These are phyloP conservation scores for Yamadazyma aaseri DNA, from an alignment of 1,139 yeast species.

Conservation along the genomic window DNA sequence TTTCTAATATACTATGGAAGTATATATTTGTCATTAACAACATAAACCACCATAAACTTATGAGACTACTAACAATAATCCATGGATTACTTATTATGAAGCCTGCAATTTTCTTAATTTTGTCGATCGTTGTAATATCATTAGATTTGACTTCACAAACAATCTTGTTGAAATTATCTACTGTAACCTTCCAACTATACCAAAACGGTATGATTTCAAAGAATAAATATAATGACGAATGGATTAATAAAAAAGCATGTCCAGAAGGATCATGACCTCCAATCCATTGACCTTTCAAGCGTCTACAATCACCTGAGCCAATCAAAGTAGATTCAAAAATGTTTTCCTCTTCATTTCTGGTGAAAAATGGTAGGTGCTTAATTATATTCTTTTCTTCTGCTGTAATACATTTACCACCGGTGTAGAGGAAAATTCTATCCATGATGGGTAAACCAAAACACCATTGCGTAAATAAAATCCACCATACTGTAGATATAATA, in stretches of 20 bases:
- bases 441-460: constrained; percentile 83
- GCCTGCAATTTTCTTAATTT: neutral
- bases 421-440: constrained; percentile 76
- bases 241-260: constrained; percentile 78
- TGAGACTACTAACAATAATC: constrained; percentile 40
- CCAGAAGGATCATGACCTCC: constrained; percentile 99
- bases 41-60: constrained; percentile 82
- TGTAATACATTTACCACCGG: constrained; percentile 78
- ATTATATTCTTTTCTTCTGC: constrained; percentile 10
- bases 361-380: constrained; percentile 8
- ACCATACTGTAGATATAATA: constrained; percentile 63
- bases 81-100: constrained; percentile 38
- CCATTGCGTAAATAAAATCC: constrained; percentile 88
- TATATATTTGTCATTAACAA: constrained; percentile 77
- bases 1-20: constrained; percentile 80
- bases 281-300: constrained; percentile 68
- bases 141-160: constrained; percentile 8
- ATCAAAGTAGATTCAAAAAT: constrained; percentile 22
- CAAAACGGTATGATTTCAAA: constrained; percentile 58
- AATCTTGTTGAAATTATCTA: constrained; percentile 4
- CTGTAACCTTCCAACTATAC: constrained; percentile 20
- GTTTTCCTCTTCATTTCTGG: constrained; percentile 8
- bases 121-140: neutral
- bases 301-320: constrained; percentile 57
- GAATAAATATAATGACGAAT: constrained; percentile 67